These are phyloP conservation scores for Orychophragmus violaceus DNA, from an alignment of 345 rosid genomes.

Conservation along the genomic window DNA sequence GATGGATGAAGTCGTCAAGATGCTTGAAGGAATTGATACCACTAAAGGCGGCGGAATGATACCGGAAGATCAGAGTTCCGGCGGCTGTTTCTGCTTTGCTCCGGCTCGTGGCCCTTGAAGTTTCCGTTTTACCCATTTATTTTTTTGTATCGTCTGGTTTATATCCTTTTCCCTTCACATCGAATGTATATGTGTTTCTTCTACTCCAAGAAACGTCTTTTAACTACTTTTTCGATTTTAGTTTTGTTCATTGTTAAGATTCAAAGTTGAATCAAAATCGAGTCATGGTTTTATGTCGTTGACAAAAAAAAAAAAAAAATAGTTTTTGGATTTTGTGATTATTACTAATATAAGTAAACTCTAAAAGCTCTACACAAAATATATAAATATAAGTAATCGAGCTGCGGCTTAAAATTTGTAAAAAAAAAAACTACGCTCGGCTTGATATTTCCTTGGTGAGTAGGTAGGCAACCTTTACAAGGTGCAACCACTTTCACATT, in stretches of 20 bases:
- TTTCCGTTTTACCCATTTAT: background rate
- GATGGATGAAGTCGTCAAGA: constrained; percentile 72
- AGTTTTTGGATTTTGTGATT: no score
- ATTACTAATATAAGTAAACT: no score
- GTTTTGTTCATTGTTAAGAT: background rate
- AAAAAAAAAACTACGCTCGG: no score
- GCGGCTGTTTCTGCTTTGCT: constrained; percentile 72
- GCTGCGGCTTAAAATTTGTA: no score
- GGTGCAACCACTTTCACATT: no score
- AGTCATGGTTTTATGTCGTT: background rate
- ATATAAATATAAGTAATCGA: no score
- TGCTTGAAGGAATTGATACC: constrained; percentile 78
- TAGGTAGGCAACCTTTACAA: no score
- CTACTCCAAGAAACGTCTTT: background rate
- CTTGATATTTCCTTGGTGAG: no score
- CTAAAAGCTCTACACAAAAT: no score
- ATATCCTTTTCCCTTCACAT: background rate
- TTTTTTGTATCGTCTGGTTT: background rate
- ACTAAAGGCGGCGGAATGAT: constrained; percentile 97
- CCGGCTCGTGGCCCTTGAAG: constrained; percentile 73
- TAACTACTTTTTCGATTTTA: background rate
- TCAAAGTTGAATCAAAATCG: no score
- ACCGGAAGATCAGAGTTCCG: constrained; percentile 55
- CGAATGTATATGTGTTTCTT: constrained; percentile 7
- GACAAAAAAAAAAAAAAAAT: background rate